Evolutionary conservation across 2,329 filamentous ascomycete genomes (phyloP).

Genomic region (Colletotrichum sp.): DNA sequence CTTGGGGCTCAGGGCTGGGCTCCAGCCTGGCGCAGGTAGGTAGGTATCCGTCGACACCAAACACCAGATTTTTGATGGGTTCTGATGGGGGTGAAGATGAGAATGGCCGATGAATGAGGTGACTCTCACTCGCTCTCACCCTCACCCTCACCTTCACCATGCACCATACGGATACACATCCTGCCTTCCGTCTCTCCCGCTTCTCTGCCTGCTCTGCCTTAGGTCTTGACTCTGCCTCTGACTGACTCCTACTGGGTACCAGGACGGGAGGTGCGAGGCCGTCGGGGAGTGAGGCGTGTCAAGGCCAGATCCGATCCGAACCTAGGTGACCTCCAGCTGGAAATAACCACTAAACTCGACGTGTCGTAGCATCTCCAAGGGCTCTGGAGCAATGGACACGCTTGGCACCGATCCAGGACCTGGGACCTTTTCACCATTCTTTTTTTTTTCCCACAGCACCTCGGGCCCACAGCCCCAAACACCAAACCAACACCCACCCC

Average conservation of each 20-base stretch:
- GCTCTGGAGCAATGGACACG: background rate
- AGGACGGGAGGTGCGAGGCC: background rate
- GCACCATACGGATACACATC: background rate
- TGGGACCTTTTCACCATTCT: background rate
- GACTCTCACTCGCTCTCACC: background rate
- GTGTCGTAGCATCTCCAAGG: background rate
- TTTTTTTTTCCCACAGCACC: no score
- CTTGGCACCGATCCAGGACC: background rate
- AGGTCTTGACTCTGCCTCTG: background rate
- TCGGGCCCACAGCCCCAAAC: no score
- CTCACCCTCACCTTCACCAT: background rate
- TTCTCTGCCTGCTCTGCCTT: background rate
- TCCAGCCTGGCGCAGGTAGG: background rate
- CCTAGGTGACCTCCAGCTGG: background rate
- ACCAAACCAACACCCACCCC: no score
- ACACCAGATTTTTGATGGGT: background rate
- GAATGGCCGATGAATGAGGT: background rate
- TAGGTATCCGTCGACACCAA: background rate
- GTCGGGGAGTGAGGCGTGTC: background rate
- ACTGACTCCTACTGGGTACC: background rate
- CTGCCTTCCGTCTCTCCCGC: background rate
- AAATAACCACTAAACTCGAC: background rate
- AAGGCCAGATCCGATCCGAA: background rate
- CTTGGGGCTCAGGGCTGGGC: background rate
- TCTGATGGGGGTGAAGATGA: background rate